phyloP scores from a whole-genome alignment of 306 rosid genomes.

The Cucurbita ficifolia region DNA sequence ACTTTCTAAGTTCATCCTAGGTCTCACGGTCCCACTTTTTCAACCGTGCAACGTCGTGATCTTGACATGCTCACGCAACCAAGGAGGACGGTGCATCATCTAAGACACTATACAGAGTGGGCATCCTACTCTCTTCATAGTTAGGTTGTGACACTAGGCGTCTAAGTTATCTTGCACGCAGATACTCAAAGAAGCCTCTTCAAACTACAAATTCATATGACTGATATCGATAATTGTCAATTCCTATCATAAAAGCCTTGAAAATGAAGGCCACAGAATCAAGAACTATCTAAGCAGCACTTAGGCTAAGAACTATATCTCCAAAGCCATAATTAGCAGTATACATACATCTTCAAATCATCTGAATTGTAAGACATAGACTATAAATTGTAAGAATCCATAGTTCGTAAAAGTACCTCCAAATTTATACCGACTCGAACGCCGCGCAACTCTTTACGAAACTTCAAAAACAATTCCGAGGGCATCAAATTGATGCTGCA shows the following conservation, averaged over 20 bases:
- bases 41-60: too few relatives aligned
- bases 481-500: conserved; percentile 62
- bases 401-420: conserved; percentile 37
- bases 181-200: background rate
- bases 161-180: background rate
- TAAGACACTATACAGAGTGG: too few relatives aligned
- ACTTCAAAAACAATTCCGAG: conserved; percentile 65
- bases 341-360: background rate
- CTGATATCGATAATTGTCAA: background rate
- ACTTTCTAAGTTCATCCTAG: background rate
- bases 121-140: too few relatives aligned
- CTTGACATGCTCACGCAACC: too few relatives aligned
- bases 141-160: too few relatives aligned
- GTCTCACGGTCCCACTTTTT: too few relatives aligned
- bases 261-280: background rate
- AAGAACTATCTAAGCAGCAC: background rate
- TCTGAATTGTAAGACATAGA: background rate
- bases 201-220: background rate
- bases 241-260: background rate
- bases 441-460: conserved; percentile 67
- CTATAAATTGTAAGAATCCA: background rate
- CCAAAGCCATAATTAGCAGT: background rate
- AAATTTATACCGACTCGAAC: conserved; percentile 68
- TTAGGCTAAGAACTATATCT: background rate
- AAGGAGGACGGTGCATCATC: too few relatives aligned